phyloP scores from a whole-genome alignment of 768 basidiomycete genomes.

The Serendipita vermifera region DNA sequence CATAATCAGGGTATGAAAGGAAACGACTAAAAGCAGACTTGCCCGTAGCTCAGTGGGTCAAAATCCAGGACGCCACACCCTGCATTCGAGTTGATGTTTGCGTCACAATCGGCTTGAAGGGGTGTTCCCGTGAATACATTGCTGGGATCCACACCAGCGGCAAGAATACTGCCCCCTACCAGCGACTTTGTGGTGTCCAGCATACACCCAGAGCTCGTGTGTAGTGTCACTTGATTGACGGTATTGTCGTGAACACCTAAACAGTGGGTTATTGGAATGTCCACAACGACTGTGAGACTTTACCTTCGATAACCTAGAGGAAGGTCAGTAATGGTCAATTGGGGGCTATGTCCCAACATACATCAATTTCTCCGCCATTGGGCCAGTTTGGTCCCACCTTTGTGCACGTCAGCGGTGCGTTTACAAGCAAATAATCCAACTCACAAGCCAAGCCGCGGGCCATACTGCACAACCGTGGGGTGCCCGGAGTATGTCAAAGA shows the following conservation, averaged over 20 bases:
- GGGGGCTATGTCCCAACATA: constrained; percentile 26
- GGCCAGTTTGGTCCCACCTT: constrained; percentile 40
- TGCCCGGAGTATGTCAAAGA: constrained; percentile 48
- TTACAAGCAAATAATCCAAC: background rate
- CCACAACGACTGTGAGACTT: no score
- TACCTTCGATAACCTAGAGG: no score
- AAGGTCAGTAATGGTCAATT: no score
- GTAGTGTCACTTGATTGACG: constrained; percentile 33
- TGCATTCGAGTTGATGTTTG: constrained; percentile 23
- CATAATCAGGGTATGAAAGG: no score
- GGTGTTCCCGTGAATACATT: constrained; percentile 22
- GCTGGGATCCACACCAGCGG: background rate
- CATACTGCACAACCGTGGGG: constrained; percentile 54
- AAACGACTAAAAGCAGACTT: no score
- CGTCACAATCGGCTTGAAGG: constrained; percentile 24
- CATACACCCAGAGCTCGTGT: constrained; percentile 29
- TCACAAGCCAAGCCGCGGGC: constrained; percentile 42
- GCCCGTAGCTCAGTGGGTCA: no score
- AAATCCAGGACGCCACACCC: no score
- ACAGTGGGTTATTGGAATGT: constrained; percentile 29
- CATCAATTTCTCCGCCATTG: constrained; percentile 24
- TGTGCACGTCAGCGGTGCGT: background rate
- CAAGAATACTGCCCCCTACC: background rate
- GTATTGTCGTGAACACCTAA: constrained; percentile 32
- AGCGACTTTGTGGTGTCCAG: constrained; percentile 21